Percentiles rank a stretch among this genome's conserved stretches.
Conservation (phyloP, 148 eudicot genomes). For the Nepenthes mirabilis region DNA sequence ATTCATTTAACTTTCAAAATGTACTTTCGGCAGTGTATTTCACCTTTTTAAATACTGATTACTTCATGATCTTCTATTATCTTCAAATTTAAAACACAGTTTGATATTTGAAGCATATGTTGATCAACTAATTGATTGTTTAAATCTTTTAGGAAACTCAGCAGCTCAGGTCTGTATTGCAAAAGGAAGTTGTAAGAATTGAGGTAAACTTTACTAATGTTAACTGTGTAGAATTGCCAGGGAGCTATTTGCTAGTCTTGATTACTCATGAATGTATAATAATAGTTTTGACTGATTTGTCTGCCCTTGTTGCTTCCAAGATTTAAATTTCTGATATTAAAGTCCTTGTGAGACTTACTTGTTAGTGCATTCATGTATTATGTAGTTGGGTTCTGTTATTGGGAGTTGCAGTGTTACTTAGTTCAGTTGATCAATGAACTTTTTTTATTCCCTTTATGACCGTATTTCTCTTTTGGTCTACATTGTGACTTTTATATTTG, state of each 20-base stretch:
- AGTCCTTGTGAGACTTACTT: neutral
- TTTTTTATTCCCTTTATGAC: too few species aligned
- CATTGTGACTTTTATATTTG: too few species aligned
- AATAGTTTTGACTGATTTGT: neutral
- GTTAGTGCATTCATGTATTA: too few species aligned
- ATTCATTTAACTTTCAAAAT: neutral
- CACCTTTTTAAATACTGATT: neutral
- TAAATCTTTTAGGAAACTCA: conserved; percentile 54
- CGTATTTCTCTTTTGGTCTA: too few species aligned
- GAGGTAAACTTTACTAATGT: conserved; percentile 43
- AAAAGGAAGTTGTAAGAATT: conserved; percentile 51
- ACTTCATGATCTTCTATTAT: neutral
- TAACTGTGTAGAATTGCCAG: neutral
- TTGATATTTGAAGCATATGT: conserved; percentile 1
- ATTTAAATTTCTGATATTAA: neutral
- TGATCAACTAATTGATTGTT: conserved; percentile 5
- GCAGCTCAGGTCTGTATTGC: conserved; percentile 57
- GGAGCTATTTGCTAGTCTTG: neutral
- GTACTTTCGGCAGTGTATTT: neutral
- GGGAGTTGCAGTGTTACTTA: too few species aligned
- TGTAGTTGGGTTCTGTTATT: too few species aligned
- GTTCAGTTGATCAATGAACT: too few species aligned
- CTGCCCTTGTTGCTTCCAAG: neutral
- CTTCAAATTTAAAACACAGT: neutral
- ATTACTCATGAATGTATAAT: neutral